Evolutionary conservation across 768 basidiomycete species (phyloP), one percentile per base, ranked within the genome.

Genomic region (Chlorophyllum brunneum): DNA sequence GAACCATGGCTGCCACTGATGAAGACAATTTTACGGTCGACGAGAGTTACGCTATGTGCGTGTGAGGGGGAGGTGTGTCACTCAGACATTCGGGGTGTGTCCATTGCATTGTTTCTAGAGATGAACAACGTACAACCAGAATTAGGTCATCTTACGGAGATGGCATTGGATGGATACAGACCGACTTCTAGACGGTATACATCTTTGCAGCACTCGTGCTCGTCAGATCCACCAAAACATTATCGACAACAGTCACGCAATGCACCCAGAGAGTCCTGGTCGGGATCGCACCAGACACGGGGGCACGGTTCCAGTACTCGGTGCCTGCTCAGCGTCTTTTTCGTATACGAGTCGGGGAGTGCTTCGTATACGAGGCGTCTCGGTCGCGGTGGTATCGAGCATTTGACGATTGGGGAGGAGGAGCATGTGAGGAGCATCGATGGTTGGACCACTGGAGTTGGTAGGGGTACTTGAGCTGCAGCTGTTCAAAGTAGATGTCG

Each of bases 1-100:
- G 86, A 77, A 2, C 87, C 89, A 56, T 92, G 79, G 1, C 95
- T 95, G 4, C 95, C 95, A 16, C 92, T 93, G 61, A 92, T 88
- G 4, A 95, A 69, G 61, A 92, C 80, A 37, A 95, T 79, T 58
- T 84, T 85, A 22, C 82, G 79, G 60, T 91, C 88, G 46, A 91
- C 85, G 6, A 89, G 76, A 0, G 92, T 94, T 2, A 89, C 86
- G 1, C 88, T 90, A 63, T 97, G 94, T 4, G 92, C 94, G 20
- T 93, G 80, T 42, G 87, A 88, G 89, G 88, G 1, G 88, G 87
- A 0, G 93, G 88, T 3, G 81, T 65, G 2, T 90, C 86, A n/a
- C 94, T 94, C 2, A 76, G 58, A 16, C 83, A 84, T 15, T 88
- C 82, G 0, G 90, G 85, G 54, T 85, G 82, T 1, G 82, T 79